phyloP scores from a whole-genome alignment of 2,329 filamentous ascomycete species.

The Zelopaecilomyces penicillatus region DNA sequence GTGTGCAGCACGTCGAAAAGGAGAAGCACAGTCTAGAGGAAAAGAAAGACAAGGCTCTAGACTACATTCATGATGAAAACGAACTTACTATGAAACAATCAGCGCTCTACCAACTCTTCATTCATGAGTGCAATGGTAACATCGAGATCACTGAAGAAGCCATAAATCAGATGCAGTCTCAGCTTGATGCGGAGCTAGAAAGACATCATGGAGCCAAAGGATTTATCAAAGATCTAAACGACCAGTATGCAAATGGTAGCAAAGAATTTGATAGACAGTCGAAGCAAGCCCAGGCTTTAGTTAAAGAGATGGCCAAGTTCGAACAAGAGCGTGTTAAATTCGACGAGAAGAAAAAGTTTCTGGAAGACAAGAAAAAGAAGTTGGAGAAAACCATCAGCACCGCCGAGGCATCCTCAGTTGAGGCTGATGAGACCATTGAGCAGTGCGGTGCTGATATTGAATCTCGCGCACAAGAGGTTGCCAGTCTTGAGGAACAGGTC shows the following conservation, averaged over 20 bases:
- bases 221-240: constrained; percentile 82
- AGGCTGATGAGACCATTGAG: constrained; percentile 69
- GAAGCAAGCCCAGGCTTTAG: constrained; percentile 67
- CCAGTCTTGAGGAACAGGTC: constrained; percentile 66
- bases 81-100: constrained; percentile 85
- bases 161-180: constrained; percentile 79
- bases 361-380: constrained; percentile 87
- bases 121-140: constrained; percentile 82
- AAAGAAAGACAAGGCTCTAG: constrained; percentile 90
- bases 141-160: constrained; percentile 82
- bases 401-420: constrained; percentile 64
- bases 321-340: constrained; percentile 97
- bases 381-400: constrained; percentile 78
- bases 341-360: constrained; percentile 94
- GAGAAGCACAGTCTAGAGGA: constrained; percentile 89
- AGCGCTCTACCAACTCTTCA: constrained; percentile 84
- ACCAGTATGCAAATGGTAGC: constrained; percentile 69
- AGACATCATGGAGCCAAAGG: constrained; percentile 87
- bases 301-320: constrained; percentile 84
- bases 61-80: constrained; percentile 87
- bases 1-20: constrained; percentile 96
- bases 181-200: constrained; percentile 79
- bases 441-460: constrained; percentile 73
- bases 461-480: constrained; percentile 65
- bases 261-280: constrained; percentile 79